Percentiles rank a stretch among this genome's conserved stretches.
Evolutionary conservation across 2,329 filamentous ascomycete species (phyloP).

Genomic region (Aspergillus novoparasiticus): DNA sequence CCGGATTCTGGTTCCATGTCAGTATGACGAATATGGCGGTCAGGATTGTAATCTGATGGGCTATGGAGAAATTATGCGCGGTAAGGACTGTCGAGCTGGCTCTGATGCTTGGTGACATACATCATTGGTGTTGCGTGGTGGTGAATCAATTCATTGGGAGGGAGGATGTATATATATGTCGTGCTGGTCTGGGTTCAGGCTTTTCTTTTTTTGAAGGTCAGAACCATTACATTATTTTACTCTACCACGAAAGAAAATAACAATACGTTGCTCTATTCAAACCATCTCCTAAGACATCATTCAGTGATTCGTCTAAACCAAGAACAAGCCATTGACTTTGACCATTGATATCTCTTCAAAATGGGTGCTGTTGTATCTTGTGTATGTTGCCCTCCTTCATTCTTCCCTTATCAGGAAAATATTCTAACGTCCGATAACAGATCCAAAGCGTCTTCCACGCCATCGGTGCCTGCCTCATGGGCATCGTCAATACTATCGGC

Average conservation of each 20-base stretch:
- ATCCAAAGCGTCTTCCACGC: slow-evolving; percentile 62
- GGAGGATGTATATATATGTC: background rate
- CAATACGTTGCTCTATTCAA: background rate
- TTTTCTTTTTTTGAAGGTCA: background rate
- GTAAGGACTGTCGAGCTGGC: background rate
- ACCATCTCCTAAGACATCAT: background rate
- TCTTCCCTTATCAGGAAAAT: slow-evolving; percentile 17
- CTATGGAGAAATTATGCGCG: background rate
- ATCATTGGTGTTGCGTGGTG: slow-evolving; percentile 3
- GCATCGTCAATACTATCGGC: slow-evolving; percentile 68
- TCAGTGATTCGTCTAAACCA: background rate
- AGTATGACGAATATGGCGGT: slow-evolving; percentile 1
- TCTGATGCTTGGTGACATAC: background rate
- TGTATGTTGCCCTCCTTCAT: slow-evolving; percentile 57
- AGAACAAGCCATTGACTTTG: background rate
- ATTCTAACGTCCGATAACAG: slow-evolving; percentile 41
- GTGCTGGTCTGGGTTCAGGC: background rate
- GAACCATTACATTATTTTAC: background rate
- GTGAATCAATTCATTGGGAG: background rate
- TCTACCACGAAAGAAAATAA: background rate
- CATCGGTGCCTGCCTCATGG: slow-evolving; percentile 69
- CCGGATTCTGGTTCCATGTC: background rate
- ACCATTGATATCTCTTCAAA: slow-evolving; percentile 36
- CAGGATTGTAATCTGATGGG: background rate
- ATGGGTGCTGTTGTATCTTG: slow-evolving; percentile 87